Conservation (phyloP, 805 yeast species). For the Wickerhamiella qilinensis region DNA sequence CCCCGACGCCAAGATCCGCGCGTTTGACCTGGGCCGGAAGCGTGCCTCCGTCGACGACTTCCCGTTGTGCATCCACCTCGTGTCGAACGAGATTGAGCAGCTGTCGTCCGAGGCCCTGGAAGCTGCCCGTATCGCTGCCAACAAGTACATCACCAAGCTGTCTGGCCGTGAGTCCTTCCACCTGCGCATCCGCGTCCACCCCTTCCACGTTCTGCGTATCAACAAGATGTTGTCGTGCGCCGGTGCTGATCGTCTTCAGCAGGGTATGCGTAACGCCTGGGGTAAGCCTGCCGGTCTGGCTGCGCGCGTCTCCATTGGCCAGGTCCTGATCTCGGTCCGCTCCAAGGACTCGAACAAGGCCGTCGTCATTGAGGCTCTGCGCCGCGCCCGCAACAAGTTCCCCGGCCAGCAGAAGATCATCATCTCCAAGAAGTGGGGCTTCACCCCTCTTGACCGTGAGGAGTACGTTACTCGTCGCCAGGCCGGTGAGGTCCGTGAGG, state of each 20-base stretch:
- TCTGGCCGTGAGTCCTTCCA: slow-evolving; percentile 99
- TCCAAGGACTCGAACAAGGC: slow-evolving; percentile 97
- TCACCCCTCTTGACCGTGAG: slow-evolving; percentile 97
- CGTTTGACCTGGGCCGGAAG: slow-evolving; percentile 99
- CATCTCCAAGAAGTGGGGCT: slow-evolving; percentile 99
- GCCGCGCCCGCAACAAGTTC: slow-evolving; percentile 99
- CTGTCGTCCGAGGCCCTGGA: slow-evolving; percentile 98
- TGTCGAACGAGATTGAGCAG: slow-evolving; percentile 98
- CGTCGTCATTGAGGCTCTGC: slow-evolving; percentile 95
- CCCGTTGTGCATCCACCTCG: slow-evolving; percentile 98
- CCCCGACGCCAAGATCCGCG: slow-evolving; percentile 99
- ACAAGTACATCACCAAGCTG: slow-evolving; percentile 95
- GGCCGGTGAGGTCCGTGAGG: slow-evolving; percentile 97
- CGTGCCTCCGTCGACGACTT: slow-evolving; percentile 98
- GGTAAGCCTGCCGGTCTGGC: slow-evolving; percentile 99
- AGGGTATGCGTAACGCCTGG: slow-evolving; percentile 99
- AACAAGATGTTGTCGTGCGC: slow-evolving; percentile 99
- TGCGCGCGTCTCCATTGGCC: slow-evolving; percentile 98
- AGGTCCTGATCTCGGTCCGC: slow-evolving; percentile 94
- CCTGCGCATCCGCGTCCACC: slow-evolving; percentile 99
- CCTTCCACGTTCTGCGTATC: slow-evolving; percentile 99
- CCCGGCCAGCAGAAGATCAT: slow-evolving; percentile 99
- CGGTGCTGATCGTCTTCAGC: slow-evolving; percentile 99
- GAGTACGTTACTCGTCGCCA: slow-evolving; percentile 89
- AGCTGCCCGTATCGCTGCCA: slow-evolving; percentile 99